Evolutionary conservation across 495 filamentous ascomycete species (phyloP), one percentile per base, ranked within the genome.

Genomic region (Aspergillus leporis): DNA sequence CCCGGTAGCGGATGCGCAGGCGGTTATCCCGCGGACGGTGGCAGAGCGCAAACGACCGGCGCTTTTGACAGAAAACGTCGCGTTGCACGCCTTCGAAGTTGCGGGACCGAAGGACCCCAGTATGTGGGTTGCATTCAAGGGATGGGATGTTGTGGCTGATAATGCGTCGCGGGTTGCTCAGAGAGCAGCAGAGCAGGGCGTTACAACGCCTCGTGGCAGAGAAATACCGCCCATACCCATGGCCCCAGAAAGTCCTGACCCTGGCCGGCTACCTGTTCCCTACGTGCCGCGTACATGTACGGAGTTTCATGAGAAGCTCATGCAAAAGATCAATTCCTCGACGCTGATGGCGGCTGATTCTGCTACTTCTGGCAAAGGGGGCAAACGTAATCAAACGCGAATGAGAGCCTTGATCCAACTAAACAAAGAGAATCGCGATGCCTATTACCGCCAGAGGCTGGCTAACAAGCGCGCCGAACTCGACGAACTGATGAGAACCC

Each of bases 11-110:
- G 87, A 90, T 22, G 82, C 78, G 48, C 57, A 63, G 0, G 14
- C 53, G 2, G 41, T 81, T 6, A 36, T 87, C 4, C 90, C 92
- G 0, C 81, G 81, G 28, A 72, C 66, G 2, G 55, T 87, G 3
- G 67, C 65, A 18, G 67, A 74, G 4, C 82, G 88, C 46, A 75
- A 63, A 41, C 85, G 86, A 47, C 49, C 75, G 7, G 68, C 85
- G 1, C 55, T 90, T 2, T 66, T 83, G 16, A 75, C 81, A 8
- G 88, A 92, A 62, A 68, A 62, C 43, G 62, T 88, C 1, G 68
- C 75, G 6, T 80, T 78, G 48, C 73, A 79, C 31, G 64, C 80
- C 4, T 70, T 80, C 13, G 75, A 83, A 55, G 65, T 87, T 43
- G 83, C 78, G 1, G 68, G 67, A 18, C 52, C 59, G 4, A 60